These are phyloP conservation scores for Thozetella sp. DNA, from an alignment of 495 filamentous ascomycete species.

Conservation along the genomic window DNA sequence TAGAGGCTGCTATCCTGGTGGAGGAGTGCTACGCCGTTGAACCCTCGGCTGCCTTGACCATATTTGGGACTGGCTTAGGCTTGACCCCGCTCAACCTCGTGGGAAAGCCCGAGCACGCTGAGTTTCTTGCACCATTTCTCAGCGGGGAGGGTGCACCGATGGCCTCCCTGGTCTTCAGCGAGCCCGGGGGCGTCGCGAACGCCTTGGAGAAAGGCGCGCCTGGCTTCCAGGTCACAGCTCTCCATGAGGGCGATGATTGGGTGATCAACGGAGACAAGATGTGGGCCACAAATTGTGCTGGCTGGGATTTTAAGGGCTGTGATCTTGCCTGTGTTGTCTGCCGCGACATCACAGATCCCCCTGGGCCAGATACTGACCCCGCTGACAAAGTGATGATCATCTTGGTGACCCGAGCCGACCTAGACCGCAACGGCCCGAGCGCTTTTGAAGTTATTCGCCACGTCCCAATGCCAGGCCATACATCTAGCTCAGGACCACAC, in stretches of 20 bases:
- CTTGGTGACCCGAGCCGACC: constrained; percentile 44
- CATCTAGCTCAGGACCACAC: constrained; percentile 45
- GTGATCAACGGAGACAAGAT: constrained; percentile 58
- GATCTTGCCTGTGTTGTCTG: constrained; percentile 56
- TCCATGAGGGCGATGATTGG: constrained; percentile 51
- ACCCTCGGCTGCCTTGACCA: constrained; percentile 44
- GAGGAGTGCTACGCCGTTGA: constrained; percentile 57
- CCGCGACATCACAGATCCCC: constrained; percentile 32
- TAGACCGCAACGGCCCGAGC: constrained; percentile 35
- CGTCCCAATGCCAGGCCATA: constrained; percentile 42
- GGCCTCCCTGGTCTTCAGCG: constrained; percentile 51
- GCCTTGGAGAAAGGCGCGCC: constrained; percentile 48
- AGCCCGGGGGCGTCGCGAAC: constrained; percentile 54
- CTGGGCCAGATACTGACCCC: constrained; percentile 28
- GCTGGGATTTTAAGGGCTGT: constrained; percentile 54
- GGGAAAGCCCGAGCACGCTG: constrained; percentile 36
- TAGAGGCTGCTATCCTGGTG: constrained; percentile 51
- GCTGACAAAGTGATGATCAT: constrained; percentile 46
- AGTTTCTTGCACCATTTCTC: constrained; percentile 53
- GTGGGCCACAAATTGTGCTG: constrained; percentile 55
- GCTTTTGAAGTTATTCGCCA: constrained; percentile 45
- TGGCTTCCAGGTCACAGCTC: constrained; percentile 49
- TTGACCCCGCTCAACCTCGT: constrained; percentile 47
- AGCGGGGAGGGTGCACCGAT: constrained; percentile 43
- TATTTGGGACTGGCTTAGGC: constrained; percentile 53